These are phyloP conservation scores for Zhuliangozyma blackwelliae DNA, from an alignment of 1,139 yeast species.

Conservation along the genomic window DNA sequence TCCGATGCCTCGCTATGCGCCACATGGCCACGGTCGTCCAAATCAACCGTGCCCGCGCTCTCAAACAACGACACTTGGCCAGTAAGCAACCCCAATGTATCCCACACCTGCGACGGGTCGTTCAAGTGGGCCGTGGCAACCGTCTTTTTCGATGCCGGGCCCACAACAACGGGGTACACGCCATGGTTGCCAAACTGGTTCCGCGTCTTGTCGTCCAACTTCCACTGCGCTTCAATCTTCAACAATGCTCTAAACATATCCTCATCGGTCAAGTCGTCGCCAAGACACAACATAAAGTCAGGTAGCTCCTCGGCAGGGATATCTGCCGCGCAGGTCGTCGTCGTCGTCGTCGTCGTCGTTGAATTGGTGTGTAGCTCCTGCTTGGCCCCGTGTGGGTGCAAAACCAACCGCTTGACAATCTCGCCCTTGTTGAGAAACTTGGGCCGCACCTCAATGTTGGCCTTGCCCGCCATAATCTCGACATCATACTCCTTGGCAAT, in stretches of 20 bases:
- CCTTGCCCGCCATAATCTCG: slow-evolving; percentile 92
- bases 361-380: slow-evolving; percentile 29
- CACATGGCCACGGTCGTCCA: slow-evolving; percentile 72
- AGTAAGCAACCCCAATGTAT: slow-evolving; percentile 73
- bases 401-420: slow-evolving; percentile 76
- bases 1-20: slow-evolving; percentile 43
- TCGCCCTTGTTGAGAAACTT: slow-evolving; percentile 94
- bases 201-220: slow-evolving; percentile 28
- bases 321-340: slow-evolving; percentile 6
- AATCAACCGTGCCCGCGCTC: slow-evolving; percentile 68
- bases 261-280: slow-evolving; percentile 96
- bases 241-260: slow-evolving; percentile 87
- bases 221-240: slow-evolving; percentile 52
- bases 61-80: slow-evolving; percentile 75
- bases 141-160: slow-evolving; percentile 88
- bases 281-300: slow-evolving; percentile 83
- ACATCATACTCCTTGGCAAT: slow-evolving; percentile 71
- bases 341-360: no score
- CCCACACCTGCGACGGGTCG: slow-evolving; percentile 83
- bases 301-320: slow-evolving; percentile 52
- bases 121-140: slow-evolving; percentile 83
- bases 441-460: slow-evolving; percentile 95
- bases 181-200: slow-evolving; percentile 55
- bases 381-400: slow-evolving; percentile 53
- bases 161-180: slow-evolving; percentile 86